Base-by-base conservation (phyloP, 2,329 filamentous ascomycete genomes). In the Colletotrichum eremochloae region DNA sequence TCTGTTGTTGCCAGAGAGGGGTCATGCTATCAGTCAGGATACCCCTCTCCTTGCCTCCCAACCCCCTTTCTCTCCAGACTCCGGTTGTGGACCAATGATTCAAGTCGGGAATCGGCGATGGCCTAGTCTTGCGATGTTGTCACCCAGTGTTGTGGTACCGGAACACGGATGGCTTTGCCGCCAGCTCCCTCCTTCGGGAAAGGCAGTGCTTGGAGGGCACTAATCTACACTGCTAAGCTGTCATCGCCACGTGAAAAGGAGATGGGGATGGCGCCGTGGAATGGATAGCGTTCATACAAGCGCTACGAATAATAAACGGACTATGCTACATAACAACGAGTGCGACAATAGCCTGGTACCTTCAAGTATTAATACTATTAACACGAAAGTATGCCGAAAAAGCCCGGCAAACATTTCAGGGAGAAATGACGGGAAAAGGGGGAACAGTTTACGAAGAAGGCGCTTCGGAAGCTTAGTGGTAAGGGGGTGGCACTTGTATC, bases 81-180 rank as follows among this genome's bases (percentile, higher is more conserved):
- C n/a, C 18, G 42, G 42, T 38, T 40, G 14, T 20, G 36, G 42
- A 40, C 29, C 44, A 36, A 31, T 57, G 14, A 18, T n/a, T 29
- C 55, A 38, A 18, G 42, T 53, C 5, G 68, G 52, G 58, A 15
- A 57, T 63, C 58, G 57, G 36, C 38, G 36, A 15, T 7, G 8
- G 1, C 9, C n/a, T 48, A 40, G 20, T 15, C 36, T 40, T 29
- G 24, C 40, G 15, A 42, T 33, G 29, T 38, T 40, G 29, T 20
- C 42, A 15, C n/a, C 65, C 58, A 29, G 31, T 29, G 15, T 42
- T 40, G 5, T 33, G 58, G 52, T 9, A 56, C 14, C 20, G 20
- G 44, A 57, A 52, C 50, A 46, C 36, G 24, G 18, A 50, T 63
- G 52, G 52, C 42, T 52, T 36, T 52, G 8, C 12, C 60, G 6